A percentile compares a stretch with the other conserved stretches of the same genome.
These are phyloP conservation scores for Somion occarium DNA, from an alignment of 1,284 basidiomycete genomes.

Conservation along the genomic window DNA sequence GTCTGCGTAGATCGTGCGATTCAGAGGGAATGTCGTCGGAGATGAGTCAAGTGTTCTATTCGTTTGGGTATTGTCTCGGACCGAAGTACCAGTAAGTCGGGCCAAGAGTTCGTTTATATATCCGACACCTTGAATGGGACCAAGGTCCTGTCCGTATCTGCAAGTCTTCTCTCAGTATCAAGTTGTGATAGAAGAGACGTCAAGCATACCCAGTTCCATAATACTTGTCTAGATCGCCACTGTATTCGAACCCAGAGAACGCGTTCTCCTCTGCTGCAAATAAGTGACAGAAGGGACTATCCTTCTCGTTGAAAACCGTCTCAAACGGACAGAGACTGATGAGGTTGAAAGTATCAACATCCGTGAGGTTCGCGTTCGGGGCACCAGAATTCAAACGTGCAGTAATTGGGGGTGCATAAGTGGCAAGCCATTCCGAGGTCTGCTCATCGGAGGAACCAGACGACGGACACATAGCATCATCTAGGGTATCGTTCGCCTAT, in stretches of 20 bases:
- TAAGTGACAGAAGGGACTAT: conserved; percentile 69
- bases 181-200: neutral
- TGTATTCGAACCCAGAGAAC: conserved; percentile 66
- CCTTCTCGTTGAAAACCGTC: conserved; percentile 44
- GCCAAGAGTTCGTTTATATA: conserved; percentile 83
- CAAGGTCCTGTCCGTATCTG: conserved; percentile 63
- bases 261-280: conserved; percentile 47
- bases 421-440: conserved; percentile 46
- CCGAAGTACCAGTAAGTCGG: conserved; percentile 59
- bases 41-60: conserved; percentile 72
- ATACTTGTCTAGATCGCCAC: conserved; percentile 71
- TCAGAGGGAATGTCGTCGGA: conserved; percentile 68
- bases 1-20: conserved; percentile 64
- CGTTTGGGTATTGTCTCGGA: conserved; percentile 69
- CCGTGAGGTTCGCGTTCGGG: conserved; percentile 56
- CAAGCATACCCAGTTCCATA: conserved; percentile 63
- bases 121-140: conserved; percentile 74
- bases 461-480: conserved; percentile 64
- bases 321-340: conserved; percentile 80
- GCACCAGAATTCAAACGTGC: conserved; percentile 58
- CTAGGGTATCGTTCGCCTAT: conserved; percentile 69
- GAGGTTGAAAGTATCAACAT: conserved; percentile 54
- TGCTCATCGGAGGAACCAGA: conserved; percentile 43
- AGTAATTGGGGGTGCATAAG: conserved; percentile 53
- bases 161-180: neutral